Evolutionary conservation across 2,329 filamentous ascomycete genomes (phyloP).

Genomic region (Beauveria asiatica): DNA sequence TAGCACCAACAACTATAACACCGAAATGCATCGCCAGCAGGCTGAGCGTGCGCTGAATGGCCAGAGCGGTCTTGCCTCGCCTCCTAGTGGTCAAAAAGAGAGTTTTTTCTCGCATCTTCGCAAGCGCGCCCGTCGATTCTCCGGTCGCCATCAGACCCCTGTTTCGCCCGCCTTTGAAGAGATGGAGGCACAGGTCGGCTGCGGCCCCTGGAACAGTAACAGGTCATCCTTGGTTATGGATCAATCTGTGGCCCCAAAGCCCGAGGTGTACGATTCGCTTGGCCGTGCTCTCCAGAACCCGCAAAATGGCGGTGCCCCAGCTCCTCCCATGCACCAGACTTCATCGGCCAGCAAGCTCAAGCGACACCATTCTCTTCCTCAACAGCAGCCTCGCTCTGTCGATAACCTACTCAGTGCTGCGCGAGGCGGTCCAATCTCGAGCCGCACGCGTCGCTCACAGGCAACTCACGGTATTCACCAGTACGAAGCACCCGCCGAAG

Average conservation of each 20-base stretch:
- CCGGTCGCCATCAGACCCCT: constrained; percentile 78
- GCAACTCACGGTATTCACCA: constrained; percentile 66
- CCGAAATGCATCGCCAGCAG: constrained; percentile 81
- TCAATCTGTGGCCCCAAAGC: constrained; percentile 43
- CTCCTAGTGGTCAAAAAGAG: constrained; percentile 75
- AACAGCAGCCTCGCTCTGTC: constrained; percentile 53
- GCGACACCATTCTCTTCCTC: constrained; percentile 56
- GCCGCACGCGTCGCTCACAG: constrained; percentile 70
- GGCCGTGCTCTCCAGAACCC: constrained; percentile 49
- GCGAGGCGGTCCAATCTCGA: constrained; percentile 59
- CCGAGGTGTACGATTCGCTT: constrained; percentile 49
- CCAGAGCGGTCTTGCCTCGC: constrained; percentile 64
- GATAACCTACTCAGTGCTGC: constrained; percentile 54
- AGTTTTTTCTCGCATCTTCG: constrained; percentile 97
- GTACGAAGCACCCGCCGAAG: constrained; percentile 92
- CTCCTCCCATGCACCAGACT: constrained; percentile 46
- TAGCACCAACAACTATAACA: constrained; percentile 85
- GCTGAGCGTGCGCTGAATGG: constrained; percentile 86
- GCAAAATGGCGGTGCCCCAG: constrained; percentile 31
- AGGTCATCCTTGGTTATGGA: constrained; percentile 77
- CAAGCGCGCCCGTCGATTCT: constrained; percentile 86
- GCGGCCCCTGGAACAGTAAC: constrained; percentile 80
- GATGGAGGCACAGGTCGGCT: constrained; percentile 85
- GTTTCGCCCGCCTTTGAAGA: constrained; percentile 76
- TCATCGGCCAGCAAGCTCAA: constrained; percentile 45